Evolutionary conservation across 192 early-diverging fungal species (phyloP).

Genomic region (Rhizoclosmatium sp.): DNA sequence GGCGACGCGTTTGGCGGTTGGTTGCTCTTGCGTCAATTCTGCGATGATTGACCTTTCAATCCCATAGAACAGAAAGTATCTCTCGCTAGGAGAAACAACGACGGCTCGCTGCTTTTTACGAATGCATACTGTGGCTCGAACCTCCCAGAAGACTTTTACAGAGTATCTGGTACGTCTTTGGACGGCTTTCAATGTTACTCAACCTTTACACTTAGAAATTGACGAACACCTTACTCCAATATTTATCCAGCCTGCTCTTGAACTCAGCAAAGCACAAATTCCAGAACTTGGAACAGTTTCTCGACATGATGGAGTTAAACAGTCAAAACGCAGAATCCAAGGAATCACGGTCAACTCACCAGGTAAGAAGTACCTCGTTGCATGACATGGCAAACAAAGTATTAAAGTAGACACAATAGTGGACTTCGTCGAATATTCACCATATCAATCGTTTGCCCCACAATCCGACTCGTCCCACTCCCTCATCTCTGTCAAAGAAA

Average conservation of each 20-base stretch:
- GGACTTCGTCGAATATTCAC: background rate
- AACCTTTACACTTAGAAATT: conserved; percentile 1
- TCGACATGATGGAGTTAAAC: background rate
- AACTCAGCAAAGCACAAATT: conserved; percentile 4
- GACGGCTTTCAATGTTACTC: background rate
- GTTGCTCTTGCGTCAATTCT: background rate
- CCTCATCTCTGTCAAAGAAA: conserved; percentile 27
- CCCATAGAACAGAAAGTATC: conserved; percentile 18
- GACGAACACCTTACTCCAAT: conserved; percentile 23
- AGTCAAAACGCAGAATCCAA: background rate
- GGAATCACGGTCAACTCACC: background rate
- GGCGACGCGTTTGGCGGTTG: conserved; percentile 13
- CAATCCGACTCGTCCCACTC: conserved; percentile 9
- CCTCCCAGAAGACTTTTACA: conserved; percentile 26
- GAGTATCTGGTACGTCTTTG: conserved; percentile 10
- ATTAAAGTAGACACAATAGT: background rate
- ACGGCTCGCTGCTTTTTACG: conserved; percentile 22
- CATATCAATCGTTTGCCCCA: conserved; percentile 24
- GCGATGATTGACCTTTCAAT: background rate
- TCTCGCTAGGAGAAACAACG: conserved; percentile 14
- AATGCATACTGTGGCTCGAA: conserved; percentile 10
- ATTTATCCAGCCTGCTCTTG: conserved; percentile 9
- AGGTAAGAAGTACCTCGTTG: background rate
- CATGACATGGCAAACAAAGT: background rate
- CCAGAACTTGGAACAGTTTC: conserved; percentile 10